A percentile compares a stretch with the other conserved stretches of the same genome.
Conservation (phyloP, 768 basidiomycete genomes). For the Trametes cinnabarina region DNA sequence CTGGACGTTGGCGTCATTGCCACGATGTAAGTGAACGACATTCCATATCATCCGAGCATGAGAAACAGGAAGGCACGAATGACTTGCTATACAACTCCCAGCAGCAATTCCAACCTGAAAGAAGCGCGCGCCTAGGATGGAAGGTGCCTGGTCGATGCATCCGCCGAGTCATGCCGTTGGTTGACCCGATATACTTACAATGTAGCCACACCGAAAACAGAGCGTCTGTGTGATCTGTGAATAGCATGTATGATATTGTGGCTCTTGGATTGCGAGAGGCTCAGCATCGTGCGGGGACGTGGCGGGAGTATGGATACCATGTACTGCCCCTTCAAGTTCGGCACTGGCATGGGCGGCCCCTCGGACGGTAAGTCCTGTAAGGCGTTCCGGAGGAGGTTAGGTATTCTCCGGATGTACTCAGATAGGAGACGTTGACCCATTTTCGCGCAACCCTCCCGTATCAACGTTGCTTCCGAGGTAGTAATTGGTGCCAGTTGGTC, state of each 20-base stretch:
- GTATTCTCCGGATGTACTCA: too few species aligned
- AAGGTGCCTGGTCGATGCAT: background rate
- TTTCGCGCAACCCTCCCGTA: too few species aligned
- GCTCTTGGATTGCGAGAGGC: too few species aligned
- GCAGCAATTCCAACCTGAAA: background rate
- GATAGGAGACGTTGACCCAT: too few species aligned
- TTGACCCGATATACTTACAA: background rate
- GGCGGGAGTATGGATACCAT: too few species aligned
- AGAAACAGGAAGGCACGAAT: background rate
- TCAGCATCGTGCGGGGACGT: too few species aligned
- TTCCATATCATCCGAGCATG: background rate
- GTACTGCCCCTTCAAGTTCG: too few species aligned
- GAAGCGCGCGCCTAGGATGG: background rate
- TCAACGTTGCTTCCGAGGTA: too few species aligned
- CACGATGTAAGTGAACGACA: background rate
- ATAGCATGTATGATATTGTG: background rate
- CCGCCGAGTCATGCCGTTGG: conserved; percentile 2
- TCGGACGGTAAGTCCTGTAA: too few species aligned
- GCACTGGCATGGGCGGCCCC: too few species aligned
- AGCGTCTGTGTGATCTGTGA: background rate
- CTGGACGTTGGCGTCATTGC: background rate
- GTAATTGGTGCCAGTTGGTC: too few species aligned
- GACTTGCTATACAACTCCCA: background rate
- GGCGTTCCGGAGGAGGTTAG: too few species aligned
- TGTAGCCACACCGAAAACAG: background rate